Evolutionary conservation across 345 rosid genomes (phyloP), one percentile per base, ranked within the genome.

Genomic region (Salix viminalis): DNA sequence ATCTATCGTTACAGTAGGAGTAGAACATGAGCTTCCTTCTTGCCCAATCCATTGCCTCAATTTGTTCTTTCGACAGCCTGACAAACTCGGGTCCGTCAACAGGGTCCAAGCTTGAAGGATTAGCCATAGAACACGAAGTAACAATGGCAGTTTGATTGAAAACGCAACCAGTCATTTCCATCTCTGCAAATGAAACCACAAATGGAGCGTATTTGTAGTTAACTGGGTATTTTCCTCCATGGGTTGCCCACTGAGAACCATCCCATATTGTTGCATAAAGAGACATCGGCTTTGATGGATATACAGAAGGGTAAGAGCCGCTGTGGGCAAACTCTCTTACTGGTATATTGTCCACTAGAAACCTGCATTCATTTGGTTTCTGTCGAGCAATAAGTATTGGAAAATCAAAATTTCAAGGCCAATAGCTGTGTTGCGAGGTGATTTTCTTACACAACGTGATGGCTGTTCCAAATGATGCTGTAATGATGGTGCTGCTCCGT

Each of bases 221-320:
- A 19, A 95, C 97, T 0, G 96, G 94, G 81, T 93, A 91, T 79
- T 93, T 94, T 65, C 99, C 99, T 64, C 97, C 99, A 61, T 91
- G 86, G 6, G 99, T 95, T 65, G 99, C 99, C 99, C 99, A 95
- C 5, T 90, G 85, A 26, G 99, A 95, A 9, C 93, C 99, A 65
- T 95, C 99, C 99, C 99, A 95, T 75, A 95, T 89, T 14, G 97
- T 91, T 23, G 88, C 82, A 26, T 90, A 89, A 3, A 93, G 37
- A 1, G 92, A 89, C 97, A 95, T 93, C 21, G 97, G 92, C 82
- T 91, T 95, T 64, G 91, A 88, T 34, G 99, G 99, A 37, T 90
- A 91, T 0, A 71, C 84, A 5, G 82, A 72, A 2, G 87, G 81
- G 83, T 81, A 89, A 28, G 85, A 89, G 7, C 85, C 88, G 11